Conservation (phyloP, 2,329 filamentous ascomycete species). For the Claviceps pazoutovae region DNA sequence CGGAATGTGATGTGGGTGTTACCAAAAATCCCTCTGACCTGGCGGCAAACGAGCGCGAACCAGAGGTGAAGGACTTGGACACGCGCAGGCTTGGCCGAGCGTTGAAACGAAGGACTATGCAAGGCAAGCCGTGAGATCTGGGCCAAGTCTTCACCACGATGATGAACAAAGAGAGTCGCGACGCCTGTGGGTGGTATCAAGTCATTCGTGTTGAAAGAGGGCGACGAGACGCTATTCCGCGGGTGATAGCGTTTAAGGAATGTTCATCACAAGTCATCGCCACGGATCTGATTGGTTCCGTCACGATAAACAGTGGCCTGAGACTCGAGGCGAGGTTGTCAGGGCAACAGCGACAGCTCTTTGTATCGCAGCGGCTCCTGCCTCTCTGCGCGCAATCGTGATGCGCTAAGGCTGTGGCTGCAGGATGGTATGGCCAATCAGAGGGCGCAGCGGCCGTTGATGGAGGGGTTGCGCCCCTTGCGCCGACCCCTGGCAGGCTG, state of each 20-base stretch:
- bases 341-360: conserved; percentile 1
- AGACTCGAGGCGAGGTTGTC: conserved; percentile 1
- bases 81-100: background rate
- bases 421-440: background rate
- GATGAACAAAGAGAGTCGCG: background rate
- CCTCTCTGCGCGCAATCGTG: background rate
- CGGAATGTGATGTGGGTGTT: conserved; percentile 16
- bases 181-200: background rate
- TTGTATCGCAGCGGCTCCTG: background rate
- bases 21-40: background rate
- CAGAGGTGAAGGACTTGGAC: background rate
- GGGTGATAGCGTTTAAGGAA: conserved; percentile 7
- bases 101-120: background rate
- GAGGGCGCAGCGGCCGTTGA: background rate
- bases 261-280: conserved; percentile 1
- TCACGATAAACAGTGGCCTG: conserved; percentile 4
- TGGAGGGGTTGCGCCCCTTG: background rate
- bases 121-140: background rate
- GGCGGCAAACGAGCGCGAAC: background rate
- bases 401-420: background rate
- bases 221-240: background rate
- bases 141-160: background rate
- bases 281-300: conserved; percentile 5
- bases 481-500: background rate
- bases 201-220: background rate